Conservation (phyloP, 805 yeast genomes). For the Zygosaccharomyces rouxii region DNA sequence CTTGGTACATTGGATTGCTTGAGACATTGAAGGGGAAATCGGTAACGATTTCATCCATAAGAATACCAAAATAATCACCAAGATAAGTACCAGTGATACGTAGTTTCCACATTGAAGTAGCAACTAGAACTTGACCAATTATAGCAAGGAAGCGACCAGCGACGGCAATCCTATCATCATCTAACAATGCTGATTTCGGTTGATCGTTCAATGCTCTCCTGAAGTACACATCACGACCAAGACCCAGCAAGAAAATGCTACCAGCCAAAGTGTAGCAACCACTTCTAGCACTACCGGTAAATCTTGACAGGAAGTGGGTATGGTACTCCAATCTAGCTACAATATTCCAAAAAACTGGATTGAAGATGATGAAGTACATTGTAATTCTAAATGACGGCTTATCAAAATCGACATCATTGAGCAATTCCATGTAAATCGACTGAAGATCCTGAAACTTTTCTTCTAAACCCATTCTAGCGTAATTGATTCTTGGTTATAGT, state of each 20-base stretch:
- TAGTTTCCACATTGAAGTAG: slow-evolving; percentile 82
- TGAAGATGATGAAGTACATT: slow-evolving; percentile 70
- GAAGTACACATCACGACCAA: slow-evolving; percentile 71
- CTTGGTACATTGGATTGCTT: slow-evolving; percentile 96
- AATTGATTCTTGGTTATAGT: not conserved
- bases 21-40: slow-evolving; percentile 89
- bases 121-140: slow-evolving; percentile 74
- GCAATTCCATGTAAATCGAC: slow-evolving; percentile 11
- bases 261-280: slow-evolving; percentile 86
- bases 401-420: slow-evolving; percentile 18
- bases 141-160: slow-evolving; percentile 54
- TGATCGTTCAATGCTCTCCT: slow-evolving; percentile 69
- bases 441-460: slow-evolving; percentile 8
- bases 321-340: slow-evolving; percentile 85
- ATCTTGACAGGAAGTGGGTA: slow-evolving; percentile 68
- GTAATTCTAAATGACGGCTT: slow-evolving; percentile 39
- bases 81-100: slow-evolving; percentile 96
- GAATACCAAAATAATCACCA: slow-evolving; percentile 95
- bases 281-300: slow-evolving; percentile 58
- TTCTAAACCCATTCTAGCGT: not conserved
- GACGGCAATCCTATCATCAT: slow-evolving; percentile 39
- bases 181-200: slow-evolving; percentile 55
- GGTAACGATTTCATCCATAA: slow-evolving; percentile 85
- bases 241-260: slow-evolving; percentile 80
- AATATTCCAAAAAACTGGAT: slow-evolving; percentile 93